Evolutionary conservation across 2,329 filamentous ascomycete species (phyloP).

Genomic region (Talaromyces sp.): DNA sequence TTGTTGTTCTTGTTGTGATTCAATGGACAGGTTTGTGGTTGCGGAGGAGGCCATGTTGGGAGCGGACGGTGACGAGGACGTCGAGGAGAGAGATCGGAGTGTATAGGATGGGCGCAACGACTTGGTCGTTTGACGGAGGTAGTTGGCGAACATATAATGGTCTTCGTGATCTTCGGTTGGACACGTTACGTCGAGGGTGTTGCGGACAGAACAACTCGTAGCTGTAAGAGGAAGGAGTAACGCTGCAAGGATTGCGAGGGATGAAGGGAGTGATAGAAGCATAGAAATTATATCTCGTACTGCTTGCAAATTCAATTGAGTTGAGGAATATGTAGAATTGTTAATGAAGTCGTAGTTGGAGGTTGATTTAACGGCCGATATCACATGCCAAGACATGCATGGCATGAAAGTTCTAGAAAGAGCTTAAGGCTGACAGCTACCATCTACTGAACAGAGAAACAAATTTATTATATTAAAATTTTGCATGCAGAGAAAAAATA

Average conservation of each 20-base stretch:
- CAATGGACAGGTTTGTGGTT: neutral
- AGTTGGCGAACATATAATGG: conserved; percentile 14
- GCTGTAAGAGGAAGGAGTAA: neutral
- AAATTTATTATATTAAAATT: neutral
- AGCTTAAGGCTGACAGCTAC: conserved; percentile 10
- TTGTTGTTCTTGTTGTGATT: neutral
- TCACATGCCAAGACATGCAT: conserved; percentile 13
- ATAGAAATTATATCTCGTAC: neutral
- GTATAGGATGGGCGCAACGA: conserved; percentile 3
- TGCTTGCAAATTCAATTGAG: neutral
- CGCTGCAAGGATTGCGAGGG: neutral
- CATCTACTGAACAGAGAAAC: neutral
- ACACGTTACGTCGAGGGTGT: neutral
- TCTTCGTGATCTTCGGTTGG: neutral
- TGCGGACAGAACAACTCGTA: neutral
- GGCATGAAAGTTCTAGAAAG: conserved; percentile 16
- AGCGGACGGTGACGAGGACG: neutral
- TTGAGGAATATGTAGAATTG: neutral
- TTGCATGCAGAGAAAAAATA: neutral
- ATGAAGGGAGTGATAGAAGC: neutral
- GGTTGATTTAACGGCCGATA: conserved; percentile 4
- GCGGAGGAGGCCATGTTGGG: conserved; percentile 2
- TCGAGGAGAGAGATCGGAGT: conserved; percentile 5
- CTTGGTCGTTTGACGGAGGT: conserved; percentile 9
- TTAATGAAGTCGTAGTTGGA: neutral